Base-by-base conservation (phyloP, 768 basidiomycete species). In the Psilocybe sp. region DNA sequence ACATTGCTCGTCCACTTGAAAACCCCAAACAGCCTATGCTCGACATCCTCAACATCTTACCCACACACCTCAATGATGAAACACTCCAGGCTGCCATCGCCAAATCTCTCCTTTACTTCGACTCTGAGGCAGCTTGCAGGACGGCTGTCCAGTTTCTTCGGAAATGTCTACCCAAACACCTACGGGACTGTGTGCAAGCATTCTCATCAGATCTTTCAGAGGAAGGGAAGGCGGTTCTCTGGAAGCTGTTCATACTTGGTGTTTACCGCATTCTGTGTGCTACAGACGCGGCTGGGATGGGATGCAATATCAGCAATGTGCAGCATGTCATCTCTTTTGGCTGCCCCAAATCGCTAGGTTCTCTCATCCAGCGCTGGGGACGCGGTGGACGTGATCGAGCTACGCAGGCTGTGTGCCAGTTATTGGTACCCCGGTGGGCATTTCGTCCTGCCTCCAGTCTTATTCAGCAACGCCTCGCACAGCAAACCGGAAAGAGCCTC, bases 221-320 rank as follows among this genome's bases (percentile, higher is more conserved):
- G 39, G 40, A 19, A 1, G 62, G 40, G 8, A 66, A 65, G 52
- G 20, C 31, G 18, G 14, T 34, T 11, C 13, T 23, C 23, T 64
- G 64, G 64, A 45, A 51, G 7, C 38, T 42, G 8, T 64, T 65
- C 28, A 2, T 20, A 11, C 5, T 28, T 0, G 62, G 64, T 3
- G 20, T 28, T 1, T 49, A 48, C n/a, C 57, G 60, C 6, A 60
- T 68, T 18, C 42, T 68, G 7, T 63, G 60, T 37, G 60, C 59
- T 10, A 68, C 65, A 11, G 66, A 68, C 53, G 66, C 65, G 10
- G 65, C 65, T 4, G 64, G 64, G 12, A 68, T 68, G 65, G 66
- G 66, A 8, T 66, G 65, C 38, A 65, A 64, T 45, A 54, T 65
- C 4, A 50, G 60, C 0, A 59, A 68, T 43, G 43, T 68, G 32